Evolutionary conservation across 192 early-diverging fungal genomes (phyloP), one percentile per base, ranked within the genome.

Genomic region (Umbelopsis vinacea): DNA sequence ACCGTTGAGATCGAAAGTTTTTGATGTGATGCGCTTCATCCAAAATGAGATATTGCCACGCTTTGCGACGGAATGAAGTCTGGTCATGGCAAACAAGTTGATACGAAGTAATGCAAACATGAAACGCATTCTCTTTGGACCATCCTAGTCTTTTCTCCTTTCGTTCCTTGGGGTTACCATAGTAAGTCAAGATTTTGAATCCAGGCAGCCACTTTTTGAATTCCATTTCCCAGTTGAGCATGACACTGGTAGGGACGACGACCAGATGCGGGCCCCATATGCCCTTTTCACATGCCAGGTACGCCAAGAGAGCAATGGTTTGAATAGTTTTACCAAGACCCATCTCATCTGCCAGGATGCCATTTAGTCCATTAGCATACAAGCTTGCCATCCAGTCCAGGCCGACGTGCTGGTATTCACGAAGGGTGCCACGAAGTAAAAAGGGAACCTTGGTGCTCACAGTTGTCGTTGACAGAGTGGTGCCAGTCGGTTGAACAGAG

Each of bases 401-500:
- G 3, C 96, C 96, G 22, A 93, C 90, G 52, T 92, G 84, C 76
- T 98, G 96, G 80, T 98, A 97, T 76, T 92, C 91, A 54, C 95
- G 88, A 74, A 98, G 85, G 23, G 72, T 81, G 29, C 90, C 90
- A 19, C 90, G 82, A 52, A 93, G 69, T 33, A 93, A 78, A 66
- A 83, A 84, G 2, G 91, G 90, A 7, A 88, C 81, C 33, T 71
- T 75, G 45, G 87, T 88, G 43, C 78, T 76, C 9, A 86, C 78
- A 67, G 82, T 82, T 12, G 82, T 76, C 0, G 76, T 81, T 9
- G 78, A 75, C 10, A 79, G 46, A n/a, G 80, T 80, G 1, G 75
- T 83, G 6, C 76, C 79, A 5, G 52, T 71, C 23, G 79, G 72
- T 22, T 35, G 57, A 45, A 15, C 15, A 15, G 45, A 43, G 19